These are phyloP conservation scores for Hymenoscyphus infarciens DNA, from an alignment of 2,329 filamentous ascomycete species.

Conservation along the genomic window DNA sequence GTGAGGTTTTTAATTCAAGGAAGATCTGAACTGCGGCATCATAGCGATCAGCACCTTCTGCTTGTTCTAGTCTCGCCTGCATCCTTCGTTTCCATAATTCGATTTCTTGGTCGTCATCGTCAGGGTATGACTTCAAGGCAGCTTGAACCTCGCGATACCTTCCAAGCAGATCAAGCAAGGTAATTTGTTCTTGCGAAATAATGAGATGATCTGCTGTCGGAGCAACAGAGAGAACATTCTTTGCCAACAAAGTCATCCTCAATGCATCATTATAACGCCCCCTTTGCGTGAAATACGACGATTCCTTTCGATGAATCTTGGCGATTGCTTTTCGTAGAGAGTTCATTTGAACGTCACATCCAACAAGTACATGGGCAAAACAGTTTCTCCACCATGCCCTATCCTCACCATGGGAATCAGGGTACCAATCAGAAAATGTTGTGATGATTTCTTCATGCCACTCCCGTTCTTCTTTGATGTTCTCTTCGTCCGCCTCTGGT, in stretches of 20 bases:
- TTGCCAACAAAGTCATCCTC: conserved; percentile 24
- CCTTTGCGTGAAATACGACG: conserved; percentile 23
- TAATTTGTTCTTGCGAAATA: conserved; percentile 25
- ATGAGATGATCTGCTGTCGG: conserved; percentile 20
- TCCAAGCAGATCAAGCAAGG: conserved; percentile 23
- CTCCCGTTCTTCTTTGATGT: conserved; percentile 21
- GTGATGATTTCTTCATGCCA: conserved; percentile 28
- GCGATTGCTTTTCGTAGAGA: conserved; percentile 21
- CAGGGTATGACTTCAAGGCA: conserved; percentile 19
- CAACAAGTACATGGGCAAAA: conserved; percentile 24
- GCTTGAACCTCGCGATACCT: conserved; percentile 26
- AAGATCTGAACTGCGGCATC: conserved; percentile 22
- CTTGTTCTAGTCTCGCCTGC: conserved; percentile 24
- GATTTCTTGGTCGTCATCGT: conserved; percentile 16
- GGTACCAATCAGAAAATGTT: conserved; percentile 25
- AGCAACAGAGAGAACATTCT: conserved; percentile 23
- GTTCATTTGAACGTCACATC: conserved; percentile 22
- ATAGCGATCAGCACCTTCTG: conserved; percentile 24
- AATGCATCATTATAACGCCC: conserved; percentile 26
- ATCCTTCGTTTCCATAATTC: conserved; percentile 28
- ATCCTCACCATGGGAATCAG: conserved; percentile 20
- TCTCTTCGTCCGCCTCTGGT: conserved; percentile 14
- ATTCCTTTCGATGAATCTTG: conserved; percentile 26
- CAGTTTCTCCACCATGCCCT: conserved; percentile 29
- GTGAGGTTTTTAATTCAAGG: conserved; percentile 15